Conservation (phyloP, 768 basidiomycete genomes). For the Suillus spraguei region DNA sequence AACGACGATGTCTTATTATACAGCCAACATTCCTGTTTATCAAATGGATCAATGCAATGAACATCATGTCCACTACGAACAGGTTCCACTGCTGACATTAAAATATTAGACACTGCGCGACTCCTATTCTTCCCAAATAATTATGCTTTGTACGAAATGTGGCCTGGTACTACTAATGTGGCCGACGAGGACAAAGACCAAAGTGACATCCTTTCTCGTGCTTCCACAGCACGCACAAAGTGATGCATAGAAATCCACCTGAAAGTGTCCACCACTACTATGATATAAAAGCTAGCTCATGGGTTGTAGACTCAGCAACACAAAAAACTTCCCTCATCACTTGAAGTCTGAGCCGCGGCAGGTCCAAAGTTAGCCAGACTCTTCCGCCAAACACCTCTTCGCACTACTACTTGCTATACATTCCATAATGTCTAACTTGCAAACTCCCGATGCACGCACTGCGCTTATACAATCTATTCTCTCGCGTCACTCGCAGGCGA, state of each 20-base stretch:
- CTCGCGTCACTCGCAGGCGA: slow-evolving; percentile 28
- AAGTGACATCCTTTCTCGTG: slow-evolving; percentile 17
- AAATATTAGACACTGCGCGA: too few relatives aligned
- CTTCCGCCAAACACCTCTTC: background rate
- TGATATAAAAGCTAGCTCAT: slow-evolving; percentile 28
- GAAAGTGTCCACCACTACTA: slow-evolving; percentile 19
- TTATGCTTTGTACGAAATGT: slow-evolving; percentile 9
- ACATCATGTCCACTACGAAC: background rate
- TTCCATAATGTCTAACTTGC: slow-evolving; percentile 20
- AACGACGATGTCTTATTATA: background rate
- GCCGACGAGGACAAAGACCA: slow-evolving; percentile 17
- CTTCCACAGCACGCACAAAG: slow-evolving; percentile 15
- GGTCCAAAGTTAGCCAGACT: slow-evolving; percentile 13
- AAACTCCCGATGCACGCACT: slow-evolving; percentile 38
- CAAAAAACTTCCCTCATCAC: slow-evolving; percentile 1
- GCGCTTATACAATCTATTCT: slow-evolving; percentile 34
- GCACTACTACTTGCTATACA: slow-evolving; percentile 8
- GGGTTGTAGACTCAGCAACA: background rate
- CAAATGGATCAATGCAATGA: background rate
- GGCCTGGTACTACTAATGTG: slow-evolving; percentile 1
- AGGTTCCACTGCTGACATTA: background rate
- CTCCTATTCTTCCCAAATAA: background rate
- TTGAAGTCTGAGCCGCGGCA: slow-evolving; percentile 11
- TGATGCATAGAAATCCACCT: slow-evolving; percentile 6
- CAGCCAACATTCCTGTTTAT: background rate